These are phyloP conservation scores for Ambrosia artemisiifolia DNA, from an alignment of 129 eudicot species.

Conservation along the genomic window DNA sequence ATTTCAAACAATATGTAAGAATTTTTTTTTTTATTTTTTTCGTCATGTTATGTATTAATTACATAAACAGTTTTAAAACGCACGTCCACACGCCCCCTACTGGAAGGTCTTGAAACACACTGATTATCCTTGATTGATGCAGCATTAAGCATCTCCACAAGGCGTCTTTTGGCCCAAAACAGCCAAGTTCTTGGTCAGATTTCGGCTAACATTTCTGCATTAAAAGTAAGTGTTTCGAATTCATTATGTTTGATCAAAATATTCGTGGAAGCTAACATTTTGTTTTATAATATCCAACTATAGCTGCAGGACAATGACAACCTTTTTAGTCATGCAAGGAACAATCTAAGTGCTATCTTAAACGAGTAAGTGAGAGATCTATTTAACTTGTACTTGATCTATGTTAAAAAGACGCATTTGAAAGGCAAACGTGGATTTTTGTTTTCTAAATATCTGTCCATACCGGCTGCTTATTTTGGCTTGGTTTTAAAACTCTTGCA, in stretches of 20 bases:
- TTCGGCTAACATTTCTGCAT: conserved; percentile 60
- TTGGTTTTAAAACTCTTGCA: conserved; percentile 29
- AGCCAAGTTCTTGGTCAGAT: conserved; percentile 58
- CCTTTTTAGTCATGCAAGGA: conserved; percentile 65
- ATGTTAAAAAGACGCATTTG: not conserved
- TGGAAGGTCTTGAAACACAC: not conserved
- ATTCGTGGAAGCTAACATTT: conserved; percentile 20
- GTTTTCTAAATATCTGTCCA: too few relatives aligned
- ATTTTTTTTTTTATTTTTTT: too few relatives aligned
- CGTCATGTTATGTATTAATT: not conserved
- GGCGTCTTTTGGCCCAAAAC: conserved; percentile 74
- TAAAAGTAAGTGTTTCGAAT: conserved; percentile 50
- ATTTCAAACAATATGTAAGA: too few relatives aligned
- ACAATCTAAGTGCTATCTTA: conserved; percentile 55
- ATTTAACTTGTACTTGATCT: not conserved
- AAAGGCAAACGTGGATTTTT: conserved; percentile 12
- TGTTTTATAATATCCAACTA: conserved; percentile 11
- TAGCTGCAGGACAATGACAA: conserved; percentile 79
- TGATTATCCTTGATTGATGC: conserved; percentile 6
- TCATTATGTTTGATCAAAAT: not conserved
- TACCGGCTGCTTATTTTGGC: conserved; percentile 6
- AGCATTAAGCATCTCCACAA: conserved; percentile 53
- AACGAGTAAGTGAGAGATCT: conserved; percentile 48
- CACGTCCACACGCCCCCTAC: not conserved
- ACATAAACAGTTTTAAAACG: not conserved